Evolutionary conservation across 257 asterid genomes (phyloP), one percentile per base, ranked within the genome.

Genomic region (Lantana camara): DNA sequence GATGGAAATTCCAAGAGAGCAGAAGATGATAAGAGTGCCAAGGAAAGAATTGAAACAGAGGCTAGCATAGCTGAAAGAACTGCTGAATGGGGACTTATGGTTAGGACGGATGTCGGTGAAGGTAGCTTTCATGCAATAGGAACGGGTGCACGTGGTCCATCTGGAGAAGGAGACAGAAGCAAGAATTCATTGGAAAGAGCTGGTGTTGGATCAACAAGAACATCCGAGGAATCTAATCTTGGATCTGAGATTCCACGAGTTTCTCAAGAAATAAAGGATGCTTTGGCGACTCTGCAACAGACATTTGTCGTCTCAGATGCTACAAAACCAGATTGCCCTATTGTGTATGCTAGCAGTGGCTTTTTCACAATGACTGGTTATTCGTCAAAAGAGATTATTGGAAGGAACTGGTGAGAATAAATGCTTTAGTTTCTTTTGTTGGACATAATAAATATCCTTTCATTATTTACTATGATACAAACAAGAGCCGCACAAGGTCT

Each of bases 261-360:
- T 63, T 87, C 98, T 49, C 95, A 93, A 80, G 98, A 93, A 59
- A 69, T 93, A 62, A 93, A 81, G 88, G 98, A 90, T 73, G 98
- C 97, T 52, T 65, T 93, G 70, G 87, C 91, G 4, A 82, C 97
- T n/a, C 70, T 93, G 60, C 93, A 93, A 52, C 99, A 93, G 83
- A 90, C 99, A n/a, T 93, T 93, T 48, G 97, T 90, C 1, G 99
- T 93, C 42, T 93, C 99, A 4, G 99, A 93, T 81, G 96, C 97
- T 5, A 90, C 99, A 1, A 93, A 90, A 73, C 97, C 94, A 0
- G 98, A 93, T 24, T 85, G 94, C 75, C 98, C 97, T 3, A 93
- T 93, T 34, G 64, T 93, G 83, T 93, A 85, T 78, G 96, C 96
- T 37, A 93, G 98, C 73, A 84, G 95, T 68, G 98, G 98, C 64